Evolutionary conservation across 2,329 filamentous ascomycete genomes (phyloP), one percentile per base, ranked within the genome.

Genomic region (Kalmusia sp.): DNA sequence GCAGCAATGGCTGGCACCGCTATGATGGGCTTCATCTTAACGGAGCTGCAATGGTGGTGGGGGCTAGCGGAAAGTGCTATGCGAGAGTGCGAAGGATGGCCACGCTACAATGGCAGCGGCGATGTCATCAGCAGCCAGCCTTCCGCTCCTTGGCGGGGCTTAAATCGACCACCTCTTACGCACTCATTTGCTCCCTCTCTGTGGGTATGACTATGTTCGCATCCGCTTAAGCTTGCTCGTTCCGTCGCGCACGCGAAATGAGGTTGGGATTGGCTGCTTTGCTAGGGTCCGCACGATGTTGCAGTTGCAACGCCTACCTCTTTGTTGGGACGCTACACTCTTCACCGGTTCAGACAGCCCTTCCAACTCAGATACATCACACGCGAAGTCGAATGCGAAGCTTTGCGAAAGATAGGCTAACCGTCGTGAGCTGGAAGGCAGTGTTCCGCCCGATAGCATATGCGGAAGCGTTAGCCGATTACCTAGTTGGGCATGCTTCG

Each of bases 1-100:
- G 70, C 74, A 35, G 68, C 61, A 47, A 65, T 74, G 4, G 70
- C 69, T 35, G 73, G 68, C 25, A 65, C 56, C 21, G 69, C 69
- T 53, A 73, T 65, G 24, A 55, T 50, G 11, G 64, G 62, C 43
- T 63, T 71, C 70, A 73, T 73, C 21, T 44, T 63, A 43, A 41
- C 21, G 34, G 53, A 51, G 54, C 50, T 51, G 37, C 41, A 35
- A 39, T 37, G 55, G 22, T 44, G 21, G 50, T 51, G 33, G 25
- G 31, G 38, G 22, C 44, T 15, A 34, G 49, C 7, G 34, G 50
- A 43, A 19, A 38, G 15, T 7, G n/a, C 6, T 31, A 17, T 27
- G 25, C 21, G 39, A 7, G 14, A 28, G 39, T 11, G 25, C 35
- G 39, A 17, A 17, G 39, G 25, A 21, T 43, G 38, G 17, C 25